phyloP scores from a whole-genome alignment of 306 rosid genomes.

The Albizia julibrissin region DNA sequence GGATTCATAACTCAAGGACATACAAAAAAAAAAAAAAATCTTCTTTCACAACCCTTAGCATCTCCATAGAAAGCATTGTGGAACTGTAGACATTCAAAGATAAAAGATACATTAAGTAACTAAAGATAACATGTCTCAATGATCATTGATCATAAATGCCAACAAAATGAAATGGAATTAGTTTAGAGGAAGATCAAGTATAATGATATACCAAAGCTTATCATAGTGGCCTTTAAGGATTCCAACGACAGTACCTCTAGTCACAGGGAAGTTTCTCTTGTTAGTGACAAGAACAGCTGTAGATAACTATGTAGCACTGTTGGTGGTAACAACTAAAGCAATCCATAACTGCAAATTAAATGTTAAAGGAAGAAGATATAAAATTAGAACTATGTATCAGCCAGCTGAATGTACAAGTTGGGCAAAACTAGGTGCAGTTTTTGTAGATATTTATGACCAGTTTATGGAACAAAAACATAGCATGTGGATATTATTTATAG shows the following conservation, averaged over 20 bases:
- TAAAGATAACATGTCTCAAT: no score
- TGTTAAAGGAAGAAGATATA: background rate
- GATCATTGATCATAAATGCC: no score
- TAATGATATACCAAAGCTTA: no score
- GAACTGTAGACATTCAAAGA: no score
- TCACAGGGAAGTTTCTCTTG: constrained; percentile 81
- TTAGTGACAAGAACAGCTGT: constrained; percentile 81
- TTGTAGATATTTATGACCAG: background rate
- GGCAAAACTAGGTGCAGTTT: background rate
- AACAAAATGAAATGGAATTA: no score
- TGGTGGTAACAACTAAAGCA: constrained; percentile 63
- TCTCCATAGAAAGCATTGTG: no score
- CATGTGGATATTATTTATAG: background rate
- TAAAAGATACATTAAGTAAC: no score
- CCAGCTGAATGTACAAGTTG: background rate
- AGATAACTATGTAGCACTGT: constrained; percentile 74
- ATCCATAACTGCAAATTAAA: constrained; percentile 59
- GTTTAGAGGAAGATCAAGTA: no score
- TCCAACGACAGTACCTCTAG: constrained; percentile 77
- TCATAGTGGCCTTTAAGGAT: constrained; percentile 76
- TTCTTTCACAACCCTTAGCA: no score
- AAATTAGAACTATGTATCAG: background rate
- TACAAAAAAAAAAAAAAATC: no score
- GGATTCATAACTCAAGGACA: no score
- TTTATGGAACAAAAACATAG: background rate